A percentile compares a stretch with the other conserved stretches of the same genome.
These are phyloP conservation scores for Sugiyamaella americana DNA, from an alignment of 805 yeast species.

Conservation along the genomic window DNA sequence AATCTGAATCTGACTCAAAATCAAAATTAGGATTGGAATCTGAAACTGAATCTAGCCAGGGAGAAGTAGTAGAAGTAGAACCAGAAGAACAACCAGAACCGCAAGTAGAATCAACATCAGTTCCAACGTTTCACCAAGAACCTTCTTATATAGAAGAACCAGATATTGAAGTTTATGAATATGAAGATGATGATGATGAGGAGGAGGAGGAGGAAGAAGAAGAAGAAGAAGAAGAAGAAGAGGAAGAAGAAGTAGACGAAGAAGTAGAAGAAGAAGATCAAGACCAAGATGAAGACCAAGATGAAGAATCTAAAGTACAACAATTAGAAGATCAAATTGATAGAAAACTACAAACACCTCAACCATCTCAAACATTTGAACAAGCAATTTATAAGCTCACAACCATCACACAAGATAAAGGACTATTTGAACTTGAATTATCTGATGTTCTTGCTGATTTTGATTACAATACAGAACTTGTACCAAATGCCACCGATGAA, in stretches of 20 bases:
- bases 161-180: background rate
- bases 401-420: background rate
- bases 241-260: conserved; percentile 3
- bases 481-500: background rate
- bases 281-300: background rate
- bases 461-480: background rate
- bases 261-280: conserved; percentile 1
- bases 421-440: background rate
- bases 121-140: conserved; percentile 1
- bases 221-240: conserved; percentile 1
- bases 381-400: background rate
- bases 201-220: background rate
- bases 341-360: background rate
- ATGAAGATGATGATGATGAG: background rate
- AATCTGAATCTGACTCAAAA: background rate
- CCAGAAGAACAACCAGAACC: background rate
- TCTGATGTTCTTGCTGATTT: background rate
- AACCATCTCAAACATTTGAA: background rate
- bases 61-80: background rate
- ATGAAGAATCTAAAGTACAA: background rate
- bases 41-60: background rate
- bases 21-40: background rate
- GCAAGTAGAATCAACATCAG: background rate
- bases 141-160: too few species aligned
- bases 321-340: background rate